Evolutionary conservation across 805 yeast genomes (phyloP).

Genomic region (Teunomyces gatunensis): DNA sequence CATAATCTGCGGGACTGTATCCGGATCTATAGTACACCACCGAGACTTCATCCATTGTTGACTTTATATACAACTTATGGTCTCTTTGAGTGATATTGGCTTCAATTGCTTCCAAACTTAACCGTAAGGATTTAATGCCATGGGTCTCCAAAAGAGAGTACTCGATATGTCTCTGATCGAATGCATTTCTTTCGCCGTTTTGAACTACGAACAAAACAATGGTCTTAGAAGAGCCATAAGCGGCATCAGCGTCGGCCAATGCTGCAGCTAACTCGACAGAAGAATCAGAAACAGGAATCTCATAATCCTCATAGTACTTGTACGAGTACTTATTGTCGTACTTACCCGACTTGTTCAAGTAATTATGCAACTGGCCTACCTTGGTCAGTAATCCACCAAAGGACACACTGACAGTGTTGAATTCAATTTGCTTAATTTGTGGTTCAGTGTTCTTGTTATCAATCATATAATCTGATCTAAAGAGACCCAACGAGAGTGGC

Average conservation of each 20-base stretch:
- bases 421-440: constrained; percentile 87
- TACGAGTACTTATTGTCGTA: constrained; percentile 45
- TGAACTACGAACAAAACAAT: constrained; percentile 78
- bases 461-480: constrained; percentile 84
- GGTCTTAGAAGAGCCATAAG: constrained; percentile 51
- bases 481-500: constrained; percentile 73
- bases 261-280: constrained; percentile 61
- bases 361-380: constrained; percentile 73
- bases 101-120: constrained; percentile 61
- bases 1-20: constrained; percentile 81
- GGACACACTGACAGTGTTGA: constrained; percentile 93
- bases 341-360: constrained; percentile 56
- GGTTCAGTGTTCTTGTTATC: constrained; percentile 32
- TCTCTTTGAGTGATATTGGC: constrained; percentile 39
- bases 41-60: constrained; percentile 68
- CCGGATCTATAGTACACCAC: constrained; percentile 91
- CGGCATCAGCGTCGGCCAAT: constrained; percentile 59
- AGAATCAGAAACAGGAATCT: constrained; percentile 70
- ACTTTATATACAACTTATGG: constrained; percentile 50
- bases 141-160: constrained; percentile 57
- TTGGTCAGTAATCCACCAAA: constrained; percentile 87
- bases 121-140: constrained; percentile 61
- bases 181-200: constrained; percentile 80
- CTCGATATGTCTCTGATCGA: constrained; percentile 88
- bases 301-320: constrained; percentile 44